Base-by-base conservation (phyloP, 2,329 filamentous ascomycete genomes). In the Diaporthe citriasiana region DNA sequence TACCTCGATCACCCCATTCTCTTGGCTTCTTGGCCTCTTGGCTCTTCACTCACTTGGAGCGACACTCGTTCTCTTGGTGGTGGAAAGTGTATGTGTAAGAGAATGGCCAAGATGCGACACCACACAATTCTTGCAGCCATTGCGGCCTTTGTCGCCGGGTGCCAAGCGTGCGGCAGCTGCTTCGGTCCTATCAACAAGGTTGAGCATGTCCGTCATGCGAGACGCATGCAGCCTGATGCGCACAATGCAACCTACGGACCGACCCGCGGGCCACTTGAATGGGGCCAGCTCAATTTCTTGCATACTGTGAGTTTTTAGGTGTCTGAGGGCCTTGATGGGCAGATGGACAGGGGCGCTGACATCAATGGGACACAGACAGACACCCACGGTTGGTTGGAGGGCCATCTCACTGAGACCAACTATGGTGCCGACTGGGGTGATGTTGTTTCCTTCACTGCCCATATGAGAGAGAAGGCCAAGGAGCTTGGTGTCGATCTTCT, bases 361-460 rank as follows among this genome's bases (percentile, higher is more conserved):
- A 22, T 17, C 9, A 27, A 57, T 19, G 40, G 13, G 8, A 35
- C 19, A 15, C 25, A 84, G 83, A 91, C 89, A 3, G 89, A 92
- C 76, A 90, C 89, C 0, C 89, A 91, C 78, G 89, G 89, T 27
- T 90, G 90, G 90, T 83, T 91, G 25, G 87, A 89, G 77, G 88
- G 89, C 4, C 88, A 91, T 78, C 79, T 92, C 76, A 90, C 91
- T 77, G 89, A 92, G 81, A 83, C 86, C 77, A 91, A 91, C 78
- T 92, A 91, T 75, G 89, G 90, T 53, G 90, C 90, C 2, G 91
- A 93, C 78, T 92, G 90, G 89, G 91, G 91, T 33, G 91, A 93
- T 79, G 92, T 89, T 80, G 89, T 90, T 55, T 88, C 88, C 71
- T 92, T 92, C 78, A 85, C 87, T 17, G 86, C 85, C 66, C 87